Base-by-base conservation (phyloP, 495 filamentous ascomycete species). In the Xylaria intraflava region DNA sequence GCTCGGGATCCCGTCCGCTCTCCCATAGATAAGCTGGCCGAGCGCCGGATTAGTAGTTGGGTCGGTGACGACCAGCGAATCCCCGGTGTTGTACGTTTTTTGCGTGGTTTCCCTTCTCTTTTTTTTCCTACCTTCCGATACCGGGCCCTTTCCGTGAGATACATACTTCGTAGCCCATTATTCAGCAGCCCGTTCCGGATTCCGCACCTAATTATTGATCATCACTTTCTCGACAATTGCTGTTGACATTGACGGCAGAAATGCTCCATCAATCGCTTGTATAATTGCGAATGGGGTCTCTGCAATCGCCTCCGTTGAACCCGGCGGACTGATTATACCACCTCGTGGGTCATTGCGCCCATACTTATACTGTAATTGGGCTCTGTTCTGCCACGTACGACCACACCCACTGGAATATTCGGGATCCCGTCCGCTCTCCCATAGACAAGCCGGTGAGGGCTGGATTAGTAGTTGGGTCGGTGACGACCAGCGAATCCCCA, bases 31-130 rank as follows among this genome's bases (percentile, higher is more conserved):
- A 64, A 65, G 59, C 62, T 41, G 49, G 51, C n/a, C n/a, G n/a
- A n/a, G n/a, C n/a, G 39, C 7, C 39, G n/a, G 31, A 71, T 58
- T 60, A 72, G 71, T 71, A 72, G 65, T 74, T 67, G 64, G 67
- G 70, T 74, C 62, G 72, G 68, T 73, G 73, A 73, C 67, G 64
- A 75, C 63, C 65, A 65, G 71, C 65, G 69, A 73, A 72, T 68
- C 51, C 71, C 59, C 35, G 65, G 67, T 73, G 70, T 70, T 69
- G 71, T 71, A 72, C 65, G 66, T 70, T 68, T 65, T 56, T 72
- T n/a, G n/a, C n/a, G n/a, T n/a, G n/a, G n/a, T n/a, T n/a, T n/a
- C n/a, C n/a, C n/a, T n/a, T n/a, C n/a, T n/a, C n/a, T n/a, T n/a
- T n/a, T n/a, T n/a, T n/a, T n/a, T n/a, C n/a, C n/a, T n/a, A n/a